Evolutionary conservation across 495 filamentous ascomycete genomes (phyloP).

Genomic region (Lophium mytilinum): DNA sequence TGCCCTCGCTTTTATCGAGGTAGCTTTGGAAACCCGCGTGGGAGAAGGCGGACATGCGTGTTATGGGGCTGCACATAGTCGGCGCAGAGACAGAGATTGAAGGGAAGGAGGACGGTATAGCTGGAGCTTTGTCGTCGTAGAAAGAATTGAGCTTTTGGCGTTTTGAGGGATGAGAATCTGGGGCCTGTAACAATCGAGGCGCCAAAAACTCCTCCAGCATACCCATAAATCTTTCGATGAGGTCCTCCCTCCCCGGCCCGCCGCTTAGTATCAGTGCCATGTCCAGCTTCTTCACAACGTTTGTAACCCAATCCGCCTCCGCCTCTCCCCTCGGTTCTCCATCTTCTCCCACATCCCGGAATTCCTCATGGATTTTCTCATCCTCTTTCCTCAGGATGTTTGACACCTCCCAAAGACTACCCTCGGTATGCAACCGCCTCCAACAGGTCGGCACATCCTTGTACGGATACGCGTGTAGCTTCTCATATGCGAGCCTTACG

Average conservation of each 20-base stretch:
- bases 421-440: conserved; percentile 71
- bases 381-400: conserved; percentile 7
- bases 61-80: conserved; percentile 12
- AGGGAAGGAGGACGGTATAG: conserved; percentile 8
- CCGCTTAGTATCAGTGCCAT: conserved; percentile 77
- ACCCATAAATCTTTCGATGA: conserved; percentile 49
- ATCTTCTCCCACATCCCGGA: neutral
- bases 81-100: neutral
- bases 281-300: conserved; percentile 61
- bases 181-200: neutral
- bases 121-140: neutral
- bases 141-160: conserved; percentile 3
- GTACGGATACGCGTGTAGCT: conserved; percentile 69
- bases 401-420: conserved; percentile 56
- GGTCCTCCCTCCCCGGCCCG: conserved; percentile 52
- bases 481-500: conserved; percentile 44
- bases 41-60: conserved; percentile 1
- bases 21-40: conserved; percentile 59
- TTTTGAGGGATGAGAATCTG: conserved; percentile 2
- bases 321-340: conserved; percentile 1
- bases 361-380: neutral
- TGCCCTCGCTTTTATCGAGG: conserved; percentile 36
- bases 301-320: conserved; percentile 27
- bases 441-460: conserved; percentile 66
- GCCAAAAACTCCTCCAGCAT: conserved; percentile 33